phyloP scores from a whole-genome alignment of 2,329 filamentous ascomycete genomes.

The Ustulina deusta region DNA sequence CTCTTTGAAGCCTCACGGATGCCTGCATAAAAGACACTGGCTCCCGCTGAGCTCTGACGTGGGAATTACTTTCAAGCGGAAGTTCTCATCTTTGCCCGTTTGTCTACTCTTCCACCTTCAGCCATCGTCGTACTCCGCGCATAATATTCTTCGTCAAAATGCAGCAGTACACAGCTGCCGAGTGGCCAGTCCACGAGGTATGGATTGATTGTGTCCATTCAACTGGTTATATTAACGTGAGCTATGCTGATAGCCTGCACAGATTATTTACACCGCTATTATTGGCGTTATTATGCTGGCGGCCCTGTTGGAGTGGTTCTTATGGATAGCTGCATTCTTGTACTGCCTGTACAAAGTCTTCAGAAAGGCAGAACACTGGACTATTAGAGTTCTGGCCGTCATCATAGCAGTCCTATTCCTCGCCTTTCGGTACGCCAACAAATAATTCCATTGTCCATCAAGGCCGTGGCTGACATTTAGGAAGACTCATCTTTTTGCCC shows the following conservation, averaged over 20 bases:
- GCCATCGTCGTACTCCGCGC: conserved; percentile 19
- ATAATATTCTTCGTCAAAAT: conserved; percentile 51
- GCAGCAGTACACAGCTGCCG: conserved; percentile 55
- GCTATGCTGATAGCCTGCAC: conserved; percentile 35
- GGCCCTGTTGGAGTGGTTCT: conserved; percentile 90
- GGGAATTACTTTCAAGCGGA: conserved; percentile 24
- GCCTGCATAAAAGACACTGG: conserved; percentile 44
- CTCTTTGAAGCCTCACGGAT: conserved; percentile 39
- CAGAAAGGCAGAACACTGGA: conserved; percentile 89
- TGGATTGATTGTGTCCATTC: conserved; percentile 37
- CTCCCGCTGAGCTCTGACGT: conserved; percentile 37
- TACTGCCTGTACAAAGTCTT: conserved; percentile 93
- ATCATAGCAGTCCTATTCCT: conserved; percentile 80
- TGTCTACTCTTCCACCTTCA: conserved; percentile 13
- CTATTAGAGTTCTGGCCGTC: conserved; percentile 80
- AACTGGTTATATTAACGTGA: not conserved
- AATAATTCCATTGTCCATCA: not conserved
- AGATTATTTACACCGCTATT: conserved; percentile 89
- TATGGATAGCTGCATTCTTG: conserved; percentile 93
- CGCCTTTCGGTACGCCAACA: conserved; percentile 73
- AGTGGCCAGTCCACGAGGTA: conserved; percentile 66
- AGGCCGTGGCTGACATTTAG: conserved; percentile 35
- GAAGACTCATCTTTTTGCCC: conserved; percentile 84
- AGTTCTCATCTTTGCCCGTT: conserved; percentile 34
- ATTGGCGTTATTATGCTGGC: conserved; percentile 85